These are phyloP conservation scores for Ganoderma meredithae DNA, from an alignment of 1,284 basidiomycete genomes.

Conservation along the genomic window DNA sequence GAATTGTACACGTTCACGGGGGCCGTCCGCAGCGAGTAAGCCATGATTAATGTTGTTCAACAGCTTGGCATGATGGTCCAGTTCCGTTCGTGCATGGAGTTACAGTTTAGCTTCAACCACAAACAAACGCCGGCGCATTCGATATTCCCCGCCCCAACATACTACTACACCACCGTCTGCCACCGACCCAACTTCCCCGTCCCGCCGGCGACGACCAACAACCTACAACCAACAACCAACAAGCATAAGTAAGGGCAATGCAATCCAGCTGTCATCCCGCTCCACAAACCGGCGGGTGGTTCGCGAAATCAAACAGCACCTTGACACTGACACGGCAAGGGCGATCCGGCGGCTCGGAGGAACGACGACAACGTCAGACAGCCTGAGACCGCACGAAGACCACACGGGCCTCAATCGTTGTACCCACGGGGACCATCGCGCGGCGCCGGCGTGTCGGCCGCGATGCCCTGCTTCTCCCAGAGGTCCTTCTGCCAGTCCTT, in stretches of 20 bases:
- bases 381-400: too few species aligned
- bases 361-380: not conserved
- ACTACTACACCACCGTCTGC: not conserved
- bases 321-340: too few species aligned
- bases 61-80: not conserved
- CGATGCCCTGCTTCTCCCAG: conserved; percentile 67
- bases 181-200: not conserved
- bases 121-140: not conserved
- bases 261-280: not conserved
- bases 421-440: conserved; percentile 56
- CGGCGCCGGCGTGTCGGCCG: conserved; percentile 46
- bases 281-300: not conserved
- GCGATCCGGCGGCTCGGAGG: not conserved
- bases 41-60: not conserved
- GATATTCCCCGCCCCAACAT: not conserved
- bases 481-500: conserved; percentile 72
- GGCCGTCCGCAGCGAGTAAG: not conserved
- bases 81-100: not conserved
- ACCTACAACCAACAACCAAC: not conserved
- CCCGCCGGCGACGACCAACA: not conserved
- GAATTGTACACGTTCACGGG: not conserved
- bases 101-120: not conserved
- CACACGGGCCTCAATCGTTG: conserved; percentile 54
- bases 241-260: not conserved
- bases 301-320: not conserved